Evolutionary conservation across 768 basidiomycete genomes (phyloP).

Genomic region (Collybia nuda): DNA sequence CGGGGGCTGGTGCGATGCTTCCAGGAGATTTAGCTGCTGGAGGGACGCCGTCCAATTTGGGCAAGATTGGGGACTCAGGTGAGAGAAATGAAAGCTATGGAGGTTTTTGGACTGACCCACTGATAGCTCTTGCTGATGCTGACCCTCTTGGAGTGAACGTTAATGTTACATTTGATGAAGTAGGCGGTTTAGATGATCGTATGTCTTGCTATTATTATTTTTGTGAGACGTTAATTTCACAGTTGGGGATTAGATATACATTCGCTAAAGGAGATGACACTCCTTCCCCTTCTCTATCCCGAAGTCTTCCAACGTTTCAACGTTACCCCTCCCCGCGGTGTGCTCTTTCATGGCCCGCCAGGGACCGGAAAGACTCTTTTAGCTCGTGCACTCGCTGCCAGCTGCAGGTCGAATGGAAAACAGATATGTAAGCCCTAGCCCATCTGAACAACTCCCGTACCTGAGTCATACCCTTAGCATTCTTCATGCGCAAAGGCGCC

Average conservation of each 20-base stretch:
- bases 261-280: conserved; percentile 97
- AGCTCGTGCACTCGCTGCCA: conserved; percentile 92
- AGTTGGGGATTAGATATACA: conserved; percentile 70
- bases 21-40: conserved; percentile 66
- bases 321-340: conserved; percentile 94
- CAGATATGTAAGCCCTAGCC: conserved; percentile 73
- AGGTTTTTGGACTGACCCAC: conserved; percentile 8
- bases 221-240: background rate
- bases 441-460: background rate
- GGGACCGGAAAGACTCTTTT: conserved; percentile 98
- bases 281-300: conserved; percentile 92
- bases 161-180: conserved; percentile 94
- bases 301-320: conserved; percentile 95
- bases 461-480: conserved; percentile 50
- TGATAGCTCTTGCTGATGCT: conserved; percentile 82
- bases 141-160: conserved; percentile 94
- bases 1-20: conserved; percentile 53
- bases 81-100: too few species aligned
- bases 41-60: conserved; percentile 83
- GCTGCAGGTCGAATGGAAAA: conserved; percentile 82
- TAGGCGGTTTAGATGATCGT: conserved; percentile 96
- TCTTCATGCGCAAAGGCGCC: conserved; percentile 99
- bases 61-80: conserved; percentile 67
- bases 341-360: conserved; percentile 96
- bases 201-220: conserved; percentile 24